Base-by-base conservation (phyloP, 2,329 filamentous ascomycete genomes). In the Talaromyces sp. region DNA sequence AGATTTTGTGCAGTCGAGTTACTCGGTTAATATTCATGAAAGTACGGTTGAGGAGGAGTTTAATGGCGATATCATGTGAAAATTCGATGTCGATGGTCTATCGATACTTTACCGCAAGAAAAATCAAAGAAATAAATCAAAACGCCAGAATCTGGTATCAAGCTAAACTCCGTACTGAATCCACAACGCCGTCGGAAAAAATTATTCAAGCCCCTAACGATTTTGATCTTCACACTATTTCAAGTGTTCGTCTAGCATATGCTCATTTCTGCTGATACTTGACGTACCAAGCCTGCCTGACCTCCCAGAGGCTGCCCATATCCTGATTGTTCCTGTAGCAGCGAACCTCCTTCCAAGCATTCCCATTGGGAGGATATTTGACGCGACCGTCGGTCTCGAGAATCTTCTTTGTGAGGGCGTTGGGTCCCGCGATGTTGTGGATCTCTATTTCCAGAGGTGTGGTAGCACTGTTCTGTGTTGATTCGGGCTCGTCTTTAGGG, bases 1-100 rank as follows among this genome's bases (percentile, higher is more conserved):
- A 75, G 95, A 98, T 68, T 98, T 98, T 76, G 89, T 96, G 31
- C 92, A 96, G 69, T 89, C 92, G 28, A 97, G 92, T 70, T 83
- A 89, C 67, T 88, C 91, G 0, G 92, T 95, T 16, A 93, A 96
- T 73, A 76, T 78, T 64, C 72, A 71, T 37, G 72, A 76, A 65
- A 69, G 69, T 23, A 72, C 72, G 64, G 67, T 65, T 50, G 52
- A 63, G 16, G 68, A 66, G 57, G 55, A 63, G 8, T 64, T 64
- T 46, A 66, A 64, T 62, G 67, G 68, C 18, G 68, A 69, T 65
- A 62, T 52, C 61, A 67, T 67, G 67, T 68, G 35, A 48, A 39
- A 52, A 42, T 66, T 54, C 12, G 3, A 52, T 18, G 48, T 11
- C 28, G 18, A 31, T 9, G 18, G 9, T 54, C 31, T 54, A 54